Conservation (phyloP, 495 filamentous ascomycete species). For the Penicillium odoratum region DNA sequence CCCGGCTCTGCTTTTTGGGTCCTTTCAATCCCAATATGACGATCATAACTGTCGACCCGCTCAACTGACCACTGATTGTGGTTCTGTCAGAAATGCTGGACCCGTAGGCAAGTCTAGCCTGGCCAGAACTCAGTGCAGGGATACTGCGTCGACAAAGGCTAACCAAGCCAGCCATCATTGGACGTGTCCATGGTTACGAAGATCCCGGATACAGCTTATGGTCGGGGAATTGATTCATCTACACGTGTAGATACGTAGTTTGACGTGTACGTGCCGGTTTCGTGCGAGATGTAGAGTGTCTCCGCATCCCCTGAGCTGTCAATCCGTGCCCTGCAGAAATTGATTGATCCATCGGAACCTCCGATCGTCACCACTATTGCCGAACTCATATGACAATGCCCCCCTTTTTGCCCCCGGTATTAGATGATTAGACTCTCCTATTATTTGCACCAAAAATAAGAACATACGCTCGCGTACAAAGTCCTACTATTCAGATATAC, state of each 20-base stretch:
- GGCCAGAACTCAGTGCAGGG: not conserved
- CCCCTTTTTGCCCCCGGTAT: not conserved
- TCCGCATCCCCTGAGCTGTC: conserved; percentile 14
- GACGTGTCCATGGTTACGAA: not conserved
- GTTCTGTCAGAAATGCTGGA: not conserved
- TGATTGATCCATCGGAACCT: conserved; percentile 1
- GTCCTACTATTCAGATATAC: not conserved
- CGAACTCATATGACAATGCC: conserved; percentile 1
- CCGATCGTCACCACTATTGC: conserved; percentile 5
- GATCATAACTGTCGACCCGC: not conserved
- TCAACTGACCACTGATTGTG: not conserved
- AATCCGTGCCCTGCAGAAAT: conserved; percentile 15
- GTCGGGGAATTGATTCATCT: conserved; percentile 1
- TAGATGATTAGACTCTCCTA: not conserved
- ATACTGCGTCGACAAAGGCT: not conserved
- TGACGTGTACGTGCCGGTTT: not conserved
- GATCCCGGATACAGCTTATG: not conserved
- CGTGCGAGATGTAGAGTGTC: not conserved
- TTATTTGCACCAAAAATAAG: conserved; percentile 1
- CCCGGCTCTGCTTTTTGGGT: conserved; percentile 4
- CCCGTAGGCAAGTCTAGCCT: not conserved
- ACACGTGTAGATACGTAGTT: not conserved
- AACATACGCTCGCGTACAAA: not conserved
- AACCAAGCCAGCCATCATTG: not conserved
- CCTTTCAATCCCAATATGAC: not conserved